Base-by-base conservation (phyloP, 306 rosid genomes). In the Cajanus cajan region DNA sequence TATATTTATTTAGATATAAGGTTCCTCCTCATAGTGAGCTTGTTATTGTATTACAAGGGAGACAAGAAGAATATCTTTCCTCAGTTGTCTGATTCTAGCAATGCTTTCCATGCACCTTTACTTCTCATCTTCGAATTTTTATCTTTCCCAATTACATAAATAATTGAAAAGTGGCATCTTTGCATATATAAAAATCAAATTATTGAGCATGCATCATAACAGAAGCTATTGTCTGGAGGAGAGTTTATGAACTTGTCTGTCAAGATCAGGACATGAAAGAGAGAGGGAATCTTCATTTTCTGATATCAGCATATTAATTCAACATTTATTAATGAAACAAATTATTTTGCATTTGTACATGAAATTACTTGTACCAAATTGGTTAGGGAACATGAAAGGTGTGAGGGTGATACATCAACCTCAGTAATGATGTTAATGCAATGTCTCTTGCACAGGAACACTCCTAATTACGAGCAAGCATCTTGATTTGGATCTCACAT, bases 21-120 rank as follows among this genome's bases (percentile, higher is more conserved):
- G 12, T 19, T 54, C 31, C 61, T 19, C 61, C 73, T 79, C 40
- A 47, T 47, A 7, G 6, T 63, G 80, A 76, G 73, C 63, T 3
- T 10, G 34, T 8, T 24, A 57, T 57, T 41, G 9, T 15, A 57
- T 54, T 16, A 73, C 15, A 58, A 41, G 44, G 79, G 58, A 58
- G 81, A 66, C 74, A 65, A 74, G 61, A 74, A 33, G 47, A 59
- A 43, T 74, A 59, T 59, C 36, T 74, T 43, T 11, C 33, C 70
- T 25, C 3, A 21, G 14, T 36, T 77, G 74, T 68, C 39, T 77
- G 21, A 48, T 21, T 2, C 47, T 47, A 7, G 13, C 73, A 83
- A 45, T 78, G 83, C 41, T 79, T 83, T 45, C n/a, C 57, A 50
- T 16, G 57, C 57, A 50, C 24, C 57, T 50, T 6, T 22, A 16